Evolutionary conservation across 805 yeast genomes (phyloP).

Genomic region (Metschnikowia reukaufii): DNA sequence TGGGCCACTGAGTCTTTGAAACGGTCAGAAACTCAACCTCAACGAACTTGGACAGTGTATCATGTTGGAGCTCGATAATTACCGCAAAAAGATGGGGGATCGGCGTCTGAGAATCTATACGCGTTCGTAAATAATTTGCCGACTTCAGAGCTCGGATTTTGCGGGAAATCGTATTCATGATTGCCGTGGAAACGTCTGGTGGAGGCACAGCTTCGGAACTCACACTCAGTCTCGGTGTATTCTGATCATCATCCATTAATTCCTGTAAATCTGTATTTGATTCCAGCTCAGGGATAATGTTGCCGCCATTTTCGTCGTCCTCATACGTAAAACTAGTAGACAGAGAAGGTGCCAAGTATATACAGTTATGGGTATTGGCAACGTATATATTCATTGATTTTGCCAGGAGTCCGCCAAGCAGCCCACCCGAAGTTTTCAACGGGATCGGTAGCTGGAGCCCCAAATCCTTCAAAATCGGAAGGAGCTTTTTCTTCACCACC

Average conservation of each 20-base stretch:
- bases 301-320: conserved; percentile 43
- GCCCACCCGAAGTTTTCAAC: conserved; percentile 29
- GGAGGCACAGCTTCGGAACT: background rate
- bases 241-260: background rate
- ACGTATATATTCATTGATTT: conserved; percentile 34
- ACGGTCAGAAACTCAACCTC: conserved; percentile 44
- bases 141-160: conserved; percentile 29
- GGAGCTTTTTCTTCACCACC: conserved; percentile 36
- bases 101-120: conserved; percentile 39
- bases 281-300: conserved; percentile 18
- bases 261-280: conserved; percentile 2
- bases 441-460: conserved; percentile 44
- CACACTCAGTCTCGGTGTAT: conserved; percentile 5
- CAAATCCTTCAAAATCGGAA: conserved; percentile 30
- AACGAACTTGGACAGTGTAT: conserved; percentile 37
- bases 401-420: conserved; percentile 24
- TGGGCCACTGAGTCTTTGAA: conserved; percentile 52
- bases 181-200: conserved; percentile 1
- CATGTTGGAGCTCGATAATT: conserved; percentile 44
- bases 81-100: conserved; percentile 57
- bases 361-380: conserved; percentile 41
- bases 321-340: conserved; percentile 43
- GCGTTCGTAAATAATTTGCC: conserved; percentile 38
- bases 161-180: conserved; percentile 2
- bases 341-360: conserved; percentile 40